Evolutionary conservation across 2,329 filamentous ascomycete species (phyloP).

Genomic region (Metarhizium sp.): DNA sequence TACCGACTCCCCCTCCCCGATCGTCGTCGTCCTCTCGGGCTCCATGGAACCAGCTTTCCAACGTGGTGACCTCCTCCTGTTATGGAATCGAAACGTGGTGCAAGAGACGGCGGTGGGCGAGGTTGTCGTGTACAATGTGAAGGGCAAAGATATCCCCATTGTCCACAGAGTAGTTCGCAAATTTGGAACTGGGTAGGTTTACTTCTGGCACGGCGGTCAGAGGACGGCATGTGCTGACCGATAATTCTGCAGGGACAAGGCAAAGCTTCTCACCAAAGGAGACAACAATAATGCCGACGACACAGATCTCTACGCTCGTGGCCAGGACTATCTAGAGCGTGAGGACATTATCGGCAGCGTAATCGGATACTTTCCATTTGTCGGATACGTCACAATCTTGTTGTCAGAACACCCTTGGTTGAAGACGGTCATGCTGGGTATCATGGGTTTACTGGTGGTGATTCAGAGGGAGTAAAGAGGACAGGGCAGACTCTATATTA

Average conservation of each 20-base stretch:
- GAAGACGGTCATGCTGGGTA: conserved; percentile 86
- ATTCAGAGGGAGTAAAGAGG: conserved; percentile 67
- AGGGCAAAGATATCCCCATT: conserved; percentile 93
- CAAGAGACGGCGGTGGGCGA: conserved; percentile 46
- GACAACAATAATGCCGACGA: conserved; percentile 95
- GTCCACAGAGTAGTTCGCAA: conserved; percentile 84
- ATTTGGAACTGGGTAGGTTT: conserved; percentile 47
- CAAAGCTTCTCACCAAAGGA: conserved; percentile 87
- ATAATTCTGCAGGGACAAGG: conserved; percentile 32
- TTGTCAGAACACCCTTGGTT: conserved; percentile 94
- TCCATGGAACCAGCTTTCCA: conserved; percentile 80
- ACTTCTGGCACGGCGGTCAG: background rate
- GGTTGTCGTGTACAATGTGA: conserved; percentile 66
- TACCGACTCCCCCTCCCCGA: conserved; percentile 66
- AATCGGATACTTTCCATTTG: conserved; percentile 82
- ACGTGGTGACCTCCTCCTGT: conserved; percentile 63
- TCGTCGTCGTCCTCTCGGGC: conserved; percentile 77
- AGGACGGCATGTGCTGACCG: background rate
- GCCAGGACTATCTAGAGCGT: conserved; percentile 79
- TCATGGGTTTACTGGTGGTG: conserved; percentile 92
- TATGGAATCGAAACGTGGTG: conserved; percentile 64
- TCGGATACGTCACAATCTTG: conserved; percentile 94
- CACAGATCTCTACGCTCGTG: conserved; percentile 73
- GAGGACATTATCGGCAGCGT: conserved; percentile 92
- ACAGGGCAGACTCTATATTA: background rate